phyloP scores from a whole-genome alignment of 768 basidiomycete genomes.

The Saitozyma sp. region DNA sequence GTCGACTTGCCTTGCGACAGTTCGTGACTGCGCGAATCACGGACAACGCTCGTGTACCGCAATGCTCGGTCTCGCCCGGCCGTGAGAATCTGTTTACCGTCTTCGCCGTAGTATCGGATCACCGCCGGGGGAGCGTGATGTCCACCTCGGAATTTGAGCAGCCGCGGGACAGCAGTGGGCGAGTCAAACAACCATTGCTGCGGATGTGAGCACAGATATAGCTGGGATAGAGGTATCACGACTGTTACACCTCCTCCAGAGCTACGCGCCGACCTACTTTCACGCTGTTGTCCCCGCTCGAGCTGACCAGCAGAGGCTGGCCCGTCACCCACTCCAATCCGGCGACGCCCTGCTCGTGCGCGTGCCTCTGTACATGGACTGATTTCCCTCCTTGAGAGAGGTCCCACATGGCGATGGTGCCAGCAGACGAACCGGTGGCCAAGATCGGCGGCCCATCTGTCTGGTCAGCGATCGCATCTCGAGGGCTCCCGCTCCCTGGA shows the following conservation, averaged over 20 bases:
- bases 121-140: constrained; percentile 88
- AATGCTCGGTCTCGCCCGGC: constrained; percentile 80
- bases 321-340: constrained; percentile 88
- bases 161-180: constrained; percentile 75
- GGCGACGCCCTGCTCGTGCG: constrained; percentile 82
- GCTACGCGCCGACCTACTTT: constrained; percentile 62
- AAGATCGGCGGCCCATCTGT: constrained; percentile 83
- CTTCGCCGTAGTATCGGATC: constrained; percentile 93
- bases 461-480: constrained; percentile 1
- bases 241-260: not conserved
- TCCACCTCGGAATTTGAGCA: constrained; percentile 89
- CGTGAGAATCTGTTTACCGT: constrained; percentile 90
- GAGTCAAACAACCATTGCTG: constrained; percentile 99
- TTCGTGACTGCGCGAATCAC: constrained; percentile 92
- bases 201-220: not conserved
- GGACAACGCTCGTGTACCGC: constrained; percentile 85
- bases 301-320: constrained; percentile 84
- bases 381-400: constrained; percentile 76
- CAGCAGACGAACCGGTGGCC: constrained; percentile 79
- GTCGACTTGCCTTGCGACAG: constrained; percentile 74
- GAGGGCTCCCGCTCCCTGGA: constrained; percentile 11
- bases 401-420: constrained; percentile 92
- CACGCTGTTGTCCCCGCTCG: constrained; percentile 90
- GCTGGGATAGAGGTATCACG: not conserved
- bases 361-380: constrained; percentile 79